These are phyloP conservation scores for Penicillium palitans DNA, from an alignment of 2,329 filamentous ascomycete genomes.

Conservation along the genomic window DNA sequence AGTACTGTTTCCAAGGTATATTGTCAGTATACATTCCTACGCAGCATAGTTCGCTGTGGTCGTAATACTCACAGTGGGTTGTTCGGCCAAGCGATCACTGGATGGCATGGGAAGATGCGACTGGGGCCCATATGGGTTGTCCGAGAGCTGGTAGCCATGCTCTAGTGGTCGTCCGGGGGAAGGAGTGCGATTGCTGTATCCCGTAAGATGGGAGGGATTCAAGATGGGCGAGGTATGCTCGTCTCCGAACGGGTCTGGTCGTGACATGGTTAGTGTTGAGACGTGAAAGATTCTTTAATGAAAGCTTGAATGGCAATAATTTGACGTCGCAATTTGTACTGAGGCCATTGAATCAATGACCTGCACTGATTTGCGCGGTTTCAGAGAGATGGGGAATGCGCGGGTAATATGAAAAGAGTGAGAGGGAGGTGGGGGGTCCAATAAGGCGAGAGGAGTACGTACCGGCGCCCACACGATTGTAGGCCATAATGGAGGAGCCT, in stretches of 20 bases:
- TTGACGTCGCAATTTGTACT: not conserved
- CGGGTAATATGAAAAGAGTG: constrained; percentile 4
- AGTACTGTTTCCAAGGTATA: constrained; percentile 54
- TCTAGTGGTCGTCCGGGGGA: constrained; percentile 74
- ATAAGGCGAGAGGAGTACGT: constrained; percentile 43
- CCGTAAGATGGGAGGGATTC: constrained; percentile 53
- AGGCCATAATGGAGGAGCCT: constrained; percentile 52
- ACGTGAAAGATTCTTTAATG: not conserved
- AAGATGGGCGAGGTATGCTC: constrained; percentile 45
- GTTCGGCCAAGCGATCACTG: constrained; percentile 75
- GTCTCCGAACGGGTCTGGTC: constrained; percentile 45
- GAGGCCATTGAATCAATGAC: constrained; percentile 5
- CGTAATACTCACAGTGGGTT: constrained; percentile 72
- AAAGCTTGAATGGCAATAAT: not conserved
- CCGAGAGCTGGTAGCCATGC: constrained; percentile 74
- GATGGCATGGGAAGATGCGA: constrained; percentile 68
- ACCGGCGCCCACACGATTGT: constrained; percentile 67
- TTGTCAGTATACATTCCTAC: constrained; percentile 6
- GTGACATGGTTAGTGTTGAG: constrained; percentile 26
- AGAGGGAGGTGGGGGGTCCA: constrained; percentile 11
- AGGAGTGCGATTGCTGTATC: constrained; percentile 59
- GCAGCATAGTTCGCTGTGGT: not conserved
- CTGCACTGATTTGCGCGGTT: constrained; percentile 1
- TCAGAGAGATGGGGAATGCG: not conserved
- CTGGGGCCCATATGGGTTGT: constrained; percentile 65